phyloP scores from a whole-genome alignment of 345 rosid genomes.

The Eucalyptus leucophloia region DNA sequence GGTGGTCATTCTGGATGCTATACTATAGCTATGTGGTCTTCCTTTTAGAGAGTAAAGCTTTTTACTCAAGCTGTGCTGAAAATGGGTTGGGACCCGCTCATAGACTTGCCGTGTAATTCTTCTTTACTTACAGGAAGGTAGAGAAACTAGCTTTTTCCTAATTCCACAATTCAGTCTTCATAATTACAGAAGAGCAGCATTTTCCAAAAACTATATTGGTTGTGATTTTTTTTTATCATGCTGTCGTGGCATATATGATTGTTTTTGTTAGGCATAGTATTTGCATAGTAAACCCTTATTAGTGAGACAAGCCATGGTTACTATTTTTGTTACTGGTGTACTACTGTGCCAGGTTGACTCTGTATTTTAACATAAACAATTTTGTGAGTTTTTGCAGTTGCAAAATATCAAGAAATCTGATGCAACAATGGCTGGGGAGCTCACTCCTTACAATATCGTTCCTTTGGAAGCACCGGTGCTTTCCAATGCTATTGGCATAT shows the following conservation, averaged over 20 bases:
- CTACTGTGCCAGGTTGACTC: not conserved
- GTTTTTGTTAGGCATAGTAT: not conserved
- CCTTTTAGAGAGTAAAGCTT: not conserved
- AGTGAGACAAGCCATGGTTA: not conserved
- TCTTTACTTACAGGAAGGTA: not conserved
- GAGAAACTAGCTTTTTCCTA: not conserved
- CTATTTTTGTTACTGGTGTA: not conserved
- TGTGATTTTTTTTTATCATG: not conserved
- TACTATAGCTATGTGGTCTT: not conserved
- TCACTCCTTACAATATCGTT: slow-evolving; percentile 77
- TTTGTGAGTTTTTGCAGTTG: slow-evolving; percentile 35
- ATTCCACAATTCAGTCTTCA: not conserved
- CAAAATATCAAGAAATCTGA: slow-evolving; percentile 54
- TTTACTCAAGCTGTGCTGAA: not conserved
- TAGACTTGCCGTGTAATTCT: not conserved
- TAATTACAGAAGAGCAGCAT: not conserved
- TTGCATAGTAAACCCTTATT: not conserved
- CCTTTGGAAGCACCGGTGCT: slow-evolving; percentile 82
- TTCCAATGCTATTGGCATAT: slow-evolving; percentile 77
- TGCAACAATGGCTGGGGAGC: slow-evolving; percentile 62
- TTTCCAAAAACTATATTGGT: not conserved
- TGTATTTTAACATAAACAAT: not conserved
- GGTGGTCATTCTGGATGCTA: not conserved
- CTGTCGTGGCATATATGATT: not conserved
- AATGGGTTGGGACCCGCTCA: not conserved